A percentile compares a stretch with the other conserved stretches of the same genome.
These are phyloP conservation scores for Pseudonitzschia multiseries DNA, from an alignment of 108 stramenopile genomes.

Conservation along the genomic window DNA sequence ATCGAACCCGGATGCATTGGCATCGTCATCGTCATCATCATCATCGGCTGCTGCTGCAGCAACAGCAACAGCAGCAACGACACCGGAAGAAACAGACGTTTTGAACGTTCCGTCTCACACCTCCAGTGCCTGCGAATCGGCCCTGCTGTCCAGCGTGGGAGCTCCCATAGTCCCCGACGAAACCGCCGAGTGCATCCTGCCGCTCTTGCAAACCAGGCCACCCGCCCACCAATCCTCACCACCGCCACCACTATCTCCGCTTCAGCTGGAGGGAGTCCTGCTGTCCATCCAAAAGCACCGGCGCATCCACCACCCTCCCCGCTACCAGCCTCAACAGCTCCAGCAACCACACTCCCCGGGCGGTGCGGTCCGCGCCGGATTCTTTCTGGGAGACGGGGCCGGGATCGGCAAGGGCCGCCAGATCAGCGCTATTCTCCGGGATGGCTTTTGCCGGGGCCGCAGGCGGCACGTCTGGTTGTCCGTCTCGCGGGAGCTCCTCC, in stretches of 20 bases:
- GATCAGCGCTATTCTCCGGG: conserved; percentile 53
- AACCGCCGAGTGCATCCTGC: conserved; percentile 25
- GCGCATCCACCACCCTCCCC: conserved; percentile 27
- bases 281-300: conserved; percentile 49
- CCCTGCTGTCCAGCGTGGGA: conserved; percentile 42
- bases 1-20: too few relatives aligned
- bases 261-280: conserved; percentile 61
- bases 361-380: conserved; percentile 50
- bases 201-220: conserved; percentile 21
- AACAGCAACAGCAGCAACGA: too few relatives aligned
- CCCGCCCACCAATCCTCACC: neutral
- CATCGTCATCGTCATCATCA: too few relatives aligned
- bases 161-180: conserved; percentile 32
- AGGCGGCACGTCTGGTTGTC: conserved; percentile 63
- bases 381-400: conserved; percentile 88
- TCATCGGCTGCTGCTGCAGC: too few relatives aligned
- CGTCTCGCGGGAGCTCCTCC: conserved; percentile 50
- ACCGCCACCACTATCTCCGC: conserved; percentile 39
- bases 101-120: conserved; percentile 38
- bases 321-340: too few relatives aligned
- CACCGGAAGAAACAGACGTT: neutral
- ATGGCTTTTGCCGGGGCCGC: conserved; percentile 40
- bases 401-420: conserved; percentile 84
- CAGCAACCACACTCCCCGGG: neutral
- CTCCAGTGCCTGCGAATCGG: conserved; percentile 51